A percentile compares a stretch with the other conserved stretches of the same genome.
Evolutionary conservation across 2,329 filamentous ascomycete species (phyloP).

Genomic region (Aurifilum marmelostoma): DNA sequence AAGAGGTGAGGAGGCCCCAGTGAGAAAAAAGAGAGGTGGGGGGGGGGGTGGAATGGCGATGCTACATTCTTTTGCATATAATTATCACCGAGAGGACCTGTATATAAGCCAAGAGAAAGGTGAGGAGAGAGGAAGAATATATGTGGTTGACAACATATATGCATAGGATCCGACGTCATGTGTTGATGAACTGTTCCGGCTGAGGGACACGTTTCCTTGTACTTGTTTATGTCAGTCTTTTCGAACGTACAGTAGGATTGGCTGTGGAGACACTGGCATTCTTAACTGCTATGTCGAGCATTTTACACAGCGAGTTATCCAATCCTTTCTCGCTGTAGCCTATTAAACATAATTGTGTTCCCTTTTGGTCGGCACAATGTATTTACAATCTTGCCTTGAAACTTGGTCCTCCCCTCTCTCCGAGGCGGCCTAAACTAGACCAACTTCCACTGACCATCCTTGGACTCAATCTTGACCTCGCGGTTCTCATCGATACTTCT

Average conservation of each 20-base stretch:
- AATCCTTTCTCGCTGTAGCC: too few relatives aligned
- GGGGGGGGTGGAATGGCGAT: neutral
- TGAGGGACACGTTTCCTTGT: too few relatives aligned
- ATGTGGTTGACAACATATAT: neutral
- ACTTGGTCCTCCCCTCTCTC: too few relatives aligned
- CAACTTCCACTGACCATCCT: conserved; percentile 70
- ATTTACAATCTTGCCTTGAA: neutral
- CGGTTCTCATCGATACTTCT: conserved; percentile 82
- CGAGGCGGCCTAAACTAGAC: conserved; percentile 39
- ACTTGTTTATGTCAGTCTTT: too few relatives aligned
- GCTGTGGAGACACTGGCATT: too few relatives aligned
- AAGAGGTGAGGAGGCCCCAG: too few relatives aligned
- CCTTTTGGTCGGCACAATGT: neutral
- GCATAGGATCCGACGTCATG: too few relatives aligned
- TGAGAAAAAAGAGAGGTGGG: too few relatives aligned
- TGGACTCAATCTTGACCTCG: conserved; percentile 72
- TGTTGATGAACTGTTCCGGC: neutral
- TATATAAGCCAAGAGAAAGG: neutral
- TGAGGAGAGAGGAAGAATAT: neutral
- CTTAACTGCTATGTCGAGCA: too few relatives aligned
- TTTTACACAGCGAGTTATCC: too few relatives aligned
- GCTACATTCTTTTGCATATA: neutral
- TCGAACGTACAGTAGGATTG: too few relatives aligned
- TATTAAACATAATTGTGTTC: neutral
- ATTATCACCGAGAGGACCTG: neutral